phyloP scores from a whole-genome alignment of 345 rosid species.

The Bruguiera sexangula region DNA sequence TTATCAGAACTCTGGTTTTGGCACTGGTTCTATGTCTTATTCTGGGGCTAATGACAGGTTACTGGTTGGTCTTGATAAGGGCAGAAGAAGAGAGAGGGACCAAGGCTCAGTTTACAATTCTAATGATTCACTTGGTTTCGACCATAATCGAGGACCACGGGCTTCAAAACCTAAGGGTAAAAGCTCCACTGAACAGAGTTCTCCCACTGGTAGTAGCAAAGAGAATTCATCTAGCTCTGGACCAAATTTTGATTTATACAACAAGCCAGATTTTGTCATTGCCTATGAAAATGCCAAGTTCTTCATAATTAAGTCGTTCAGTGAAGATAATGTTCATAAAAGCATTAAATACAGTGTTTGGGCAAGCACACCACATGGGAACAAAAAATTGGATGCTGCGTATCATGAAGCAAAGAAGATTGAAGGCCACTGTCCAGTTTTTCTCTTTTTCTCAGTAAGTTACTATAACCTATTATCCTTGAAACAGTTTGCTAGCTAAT shows the following conservation, averaged over 20 bases:
- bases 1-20: slow-evolving; percentile 38
- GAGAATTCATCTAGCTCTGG: slow-evolving; percentile 32
- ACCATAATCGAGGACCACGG: slow-evolving; percentile 65
- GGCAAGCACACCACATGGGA: slow-evolving; percentile 83
- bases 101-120: slow-evolving; percentile 38
- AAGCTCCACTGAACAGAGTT: slow-evolving; percentile 27
- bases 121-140: slow-evolving; percentile 45
- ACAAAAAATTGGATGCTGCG: slow-evolving; percentile 62
- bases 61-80: slow-evolving; percentile 40
- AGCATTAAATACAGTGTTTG: slow-evolving; percentile 68
- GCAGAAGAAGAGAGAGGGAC: slow-evolving; percentile 54
- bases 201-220: slow-evolving; percentile 34
- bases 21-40: slow-evolving; percentile 26
- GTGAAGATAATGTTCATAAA: slow-evolving; percentile 77
- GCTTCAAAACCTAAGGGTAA: slow-evolving; percentile 53
- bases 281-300: slow-evolving; percentile 59
- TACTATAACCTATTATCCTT: background rate
- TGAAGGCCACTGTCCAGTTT: slow-evolving; percentile 49
- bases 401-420: slow-evolving; percentile 54
- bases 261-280: slow-evolving; percentile 46
- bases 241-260: slow-evolving; percentile 37
- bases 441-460: slow-evolving; percentile 62
- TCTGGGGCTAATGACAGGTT: slow-evolving; percentile 41
- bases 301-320: slow-evolving; percentile 71
- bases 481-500: no score